Base-by-base conservation (phyloP, 106 monocot genomes). In the Gastrodia elata region DNA sequence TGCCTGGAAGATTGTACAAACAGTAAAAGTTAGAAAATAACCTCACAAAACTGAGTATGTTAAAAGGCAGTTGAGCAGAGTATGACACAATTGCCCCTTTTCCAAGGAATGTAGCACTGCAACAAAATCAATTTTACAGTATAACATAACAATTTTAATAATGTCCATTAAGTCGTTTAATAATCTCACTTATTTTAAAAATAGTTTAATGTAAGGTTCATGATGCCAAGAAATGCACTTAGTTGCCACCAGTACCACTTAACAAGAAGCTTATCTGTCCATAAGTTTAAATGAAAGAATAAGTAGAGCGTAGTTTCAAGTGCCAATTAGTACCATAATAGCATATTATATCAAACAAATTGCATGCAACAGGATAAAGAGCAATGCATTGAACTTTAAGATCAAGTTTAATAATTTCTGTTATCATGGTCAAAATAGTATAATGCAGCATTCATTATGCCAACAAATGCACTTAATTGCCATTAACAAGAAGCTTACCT, bases 1-100 rank as follows among this genome's bases (percentile, higher is more conserved):
- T 73, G 86, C 80, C 97, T 97, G 83, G 71, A 84, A 81, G 15
- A 52, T 55, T 57, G 79, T 70, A 42, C 26, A 14, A 10, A 61
- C 38, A 44, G 57, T n/a, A 33, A 15, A 48, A 6, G 6, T 38
- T 26, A 55, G 30, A 73, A 39, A 22, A 49, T 71, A 57, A 18
- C 27, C 30, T 40, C 16, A 10, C 24, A 37, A 67, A 67, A 38
- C 37, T 67, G 4, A 67, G 36, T 36, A 11, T 13, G 37, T 18
- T n/a, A 38, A 35, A 6, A 37, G n/a, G 22, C 38, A 61, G 67
- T 35, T 18, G 6, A 25, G 41, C 38, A 40, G 41, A 69, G 26
- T 39, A 69, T 40, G 24, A 40, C 24, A 39, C 24, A 40, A 39
- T 0, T 25, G 18, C 40, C 9, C 41, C 10, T 24, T 40, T 40